Evolutionary conservation across 2,329 filamentous ascomycete species (phyloP).

Genomic region (Phialocephala sp.): DNA sequence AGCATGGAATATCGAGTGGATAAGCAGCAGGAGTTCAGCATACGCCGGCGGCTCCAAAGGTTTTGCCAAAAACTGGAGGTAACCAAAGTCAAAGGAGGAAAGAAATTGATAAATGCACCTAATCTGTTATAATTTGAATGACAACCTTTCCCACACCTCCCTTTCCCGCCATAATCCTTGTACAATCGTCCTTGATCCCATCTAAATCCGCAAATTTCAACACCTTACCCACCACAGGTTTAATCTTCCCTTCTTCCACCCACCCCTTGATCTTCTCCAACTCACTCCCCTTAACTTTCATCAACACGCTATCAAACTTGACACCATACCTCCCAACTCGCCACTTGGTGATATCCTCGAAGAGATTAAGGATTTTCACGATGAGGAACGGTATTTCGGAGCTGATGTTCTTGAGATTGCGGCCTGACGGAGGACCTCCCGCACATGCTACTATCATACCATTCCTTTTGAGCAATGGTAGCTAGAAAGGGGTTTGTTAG

Average conservation of each 20-base stretch:
- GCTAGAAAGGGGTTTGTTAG: not conserved
- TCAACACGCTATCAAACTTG: constrained; percentile 12
- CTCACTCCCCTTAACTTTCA: constrained; percentile 44
- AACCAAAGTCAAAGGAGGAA: too few relatives aligned
- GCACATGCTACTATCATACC: constrained; percentile 45
- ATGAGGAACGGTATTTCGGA: not conserved
- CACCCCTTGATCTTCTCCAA: constrained; percentile 39
- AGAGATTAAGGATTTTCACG: constrained; percentile 7
- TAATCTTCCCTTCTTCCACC: constrained; percentile 40
- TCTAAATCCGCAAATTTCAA: constrained; percentile 44
- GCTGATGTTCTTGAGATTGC: constrained; percentile 7
- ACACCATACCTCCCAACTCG: not conserved
- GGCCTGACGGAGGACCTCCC: constrained; percentile 45
- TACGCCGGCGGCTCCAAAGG: too few relatives aligned
- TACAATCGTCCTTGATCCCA: constrained; percentile 44
- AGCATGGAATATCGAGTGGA: too few relatives aligned
- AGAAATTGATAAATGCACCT: not conserved
- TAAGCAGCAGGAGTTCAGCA: too few relatives aligned
- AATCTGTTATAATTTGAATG: constrained; percentile 30
- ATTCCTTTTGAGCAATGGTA: constrained; percentile 42
- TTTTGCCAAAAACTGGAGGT: too few relatives aligned
- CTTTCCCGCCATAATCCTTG: constrained; percentile 44
- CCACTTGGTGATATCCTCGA: not conserved
- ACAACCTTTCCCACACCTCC: constrained; percentile 49
- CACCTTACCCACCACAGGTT: constrained; percentile 42